Evolutionary conservation across 768 basidiomycete genomes (phyloP), one percentile per base, ranked within the genome.

Genomic region (Termitomyces sp.): DNA sequence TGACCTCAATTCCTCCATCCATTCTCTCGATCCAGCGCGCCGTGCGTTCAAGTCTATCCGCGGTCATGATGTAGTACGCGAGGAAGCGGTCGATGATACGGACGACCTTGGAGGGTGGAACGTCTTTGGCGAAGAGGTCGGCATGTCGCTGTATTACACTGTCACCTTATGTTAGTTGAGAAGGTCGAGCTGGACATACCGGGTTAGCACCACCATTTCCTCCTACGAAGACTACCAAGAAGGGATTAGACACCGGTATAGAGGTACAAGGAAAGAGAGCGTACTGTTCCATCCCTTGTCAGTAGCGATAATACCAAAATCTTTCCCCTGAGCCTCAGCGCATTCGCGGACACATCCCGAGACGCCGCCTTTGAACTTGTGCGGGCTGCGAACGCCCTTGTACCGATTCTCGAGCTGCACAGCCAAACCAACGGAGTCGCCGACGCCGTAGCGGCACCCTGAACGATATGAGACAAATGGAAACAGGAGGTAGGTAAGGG

Each of bases 341-440:
- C 89, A 91, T 65, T 90, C 89, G 17, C 88, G 78, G 0, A 87
- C 78, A 64, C 88, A 90, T 19, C 88, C 88, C 21, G 82, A 83
- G 4, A 91, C 86, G 11, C 89, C 89, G 25, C 87, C 88, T 69
- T 90, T 89, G 66, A 90, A 72, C 67, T 89, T 89, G 68, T 87
- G 86, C n/a, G 86, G 86, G 5, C 80, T 78, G 10, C 84, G 76
- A 43, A 90, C 78, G 17, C 88, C 86, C 54, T 83, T 82, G 68
- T 90, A 90, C 5, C 89, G 77, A 55, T 88, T 80, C 69, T 91
- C 88, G 5, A 91, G 78, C 58, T 80, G 75, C 38, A 90, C 77
- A 0, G 89, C 89, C 57, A 91, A 75, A 21, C 86, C 85, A 29
- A 91, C 89, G 3, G 86, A 85, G 65, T 91, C 89, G 8, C 87